Evolutionary conservation across 768 basidiomycete species (phyloP), one percentile per base, ranked within the genome.

Genomic region (Polyporus arcularius): DNA sequence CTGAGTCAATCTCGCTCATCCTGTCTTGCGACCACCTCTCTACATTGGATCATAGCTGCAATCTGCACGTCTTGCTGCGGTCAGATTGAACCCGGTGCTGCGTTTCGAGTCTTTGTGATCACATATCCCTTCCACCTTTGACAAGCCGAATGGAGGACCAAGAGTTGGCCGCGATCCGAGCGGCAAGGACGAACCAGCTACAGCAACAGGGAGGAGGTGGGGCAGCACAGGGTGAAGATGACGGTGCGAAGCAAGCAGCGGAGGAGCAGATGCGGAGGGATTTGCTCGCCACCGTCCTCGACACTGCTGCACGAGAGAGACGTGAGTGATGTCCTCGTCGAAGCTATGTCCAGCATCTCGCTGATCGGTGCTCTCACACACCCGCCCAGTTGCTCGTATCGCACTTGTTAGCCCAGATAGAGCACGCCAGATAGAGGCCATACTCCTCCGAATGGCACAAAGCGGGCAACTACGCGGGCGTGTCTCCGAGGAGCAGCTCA

Each of bases 361-460:
- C 42, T 53, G 48, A 56, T 43, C 15, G 4, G 31, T 54, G 38
- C 16, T 50, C n/a, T 3, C 11, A 14, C 4, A 18, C 21, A 26
- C 21, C 11, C 21, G 6, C 9, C 11, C 69, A 96, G 94, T 96
- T 57, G 87, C 91, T 10, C 86, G 95, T 51, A 96, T 96, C 64
- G 83, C 88, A 4, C 85, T 96, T 31, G 94, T 96, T 66, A 90
- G 90, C 65, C 88, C 92, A 0, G 86, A 90, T 42, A 79, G 92
- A 70, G 89, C 92, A 16, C 81, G 82, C 63, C 86, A 93, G 71
- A 90, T 96, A 65, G 91, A 95, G 74, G 77, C 75, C 3, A 85
- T 94, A 58, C 78, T 96, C 35, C 65, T 90, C 42, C 82, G 90
- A 42, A 93, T 94, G 90, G 92, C 87, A 8, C 91, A 93, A 74